phyloP scores from a whole-genome alignment of 1,284 basidiomycete species.

The Retiboletus fuscus region DNA sequence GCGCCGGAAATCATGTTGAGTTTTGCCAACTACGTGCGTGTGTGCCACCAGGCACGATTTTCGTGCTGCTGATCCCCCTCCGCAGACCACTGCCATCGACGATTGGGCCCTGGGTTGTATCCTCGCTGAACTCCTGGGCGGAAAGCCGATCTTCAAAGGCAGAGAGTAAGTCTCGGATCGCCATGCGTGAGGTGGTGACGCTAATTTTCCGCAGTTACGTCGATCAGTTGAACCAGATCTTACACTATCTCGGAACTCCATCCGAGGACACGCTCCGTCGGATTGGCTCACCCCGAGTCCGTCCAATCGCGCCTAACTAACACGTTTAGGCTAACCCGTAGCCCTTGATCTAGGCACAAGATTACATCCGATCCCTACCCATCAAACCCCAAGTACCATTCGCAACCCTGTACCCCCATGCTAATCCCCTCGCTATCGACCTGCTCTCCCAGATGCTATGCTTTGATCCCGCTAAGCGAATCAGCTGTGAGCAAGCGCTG shows the following conservation, averaged over 20 bases:
- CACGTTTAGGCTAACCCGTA: constrained; percentile 18
- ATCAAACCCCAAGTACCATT: constrained; percentile 96
- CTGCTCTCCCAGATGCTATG: constrained; percentile 91
- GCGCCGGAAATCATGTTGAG: constrained; percentile 98
- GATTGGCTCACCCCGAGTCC: constrained; percentile 89
- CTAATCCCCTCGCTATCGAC: constrained; percentile 94
- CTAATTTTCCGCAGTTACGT: constrained; percentile 75
- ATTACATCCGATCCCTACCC: constrained; percentile 97
- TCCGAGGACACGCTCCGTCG: constrained; percentile 95
- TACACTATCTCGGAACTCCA: constrained; percentile 97
- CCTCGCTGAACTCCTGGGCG: constrained; percentile 94
- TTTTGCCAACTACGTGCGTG: constrained; percentile 91
- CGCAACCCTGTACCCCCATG: constrained; percentile 90
- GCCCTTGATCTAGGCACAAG: constrained; percentile 78
- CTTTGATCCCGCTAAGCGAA: constrained; percentile 96
- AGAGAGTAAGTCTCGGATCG: constrained; percentile 77
- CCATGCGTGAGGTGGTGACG: not conserved
- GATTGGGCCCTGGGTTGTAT: constrained; percentile 99
- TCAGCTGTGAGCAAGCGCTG: constrained; percentile 95
- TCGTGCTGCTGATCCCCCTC: constrained; percentile 23
- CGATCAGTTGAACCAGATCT: constrained; percentile 98
- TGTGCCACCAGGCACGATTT: not conserved
- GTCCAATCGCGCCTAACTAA: constrained; percentile 38
- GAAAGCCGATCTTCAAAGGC: constrained; percentile 98
- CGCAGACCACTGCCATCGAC: constrained; percentile 87